These are phyloP conservation scores for Saccharomycopsis malanga DNA, from an alignment of 805 yeast genomes.

Conservation along the genomic window DNA sequence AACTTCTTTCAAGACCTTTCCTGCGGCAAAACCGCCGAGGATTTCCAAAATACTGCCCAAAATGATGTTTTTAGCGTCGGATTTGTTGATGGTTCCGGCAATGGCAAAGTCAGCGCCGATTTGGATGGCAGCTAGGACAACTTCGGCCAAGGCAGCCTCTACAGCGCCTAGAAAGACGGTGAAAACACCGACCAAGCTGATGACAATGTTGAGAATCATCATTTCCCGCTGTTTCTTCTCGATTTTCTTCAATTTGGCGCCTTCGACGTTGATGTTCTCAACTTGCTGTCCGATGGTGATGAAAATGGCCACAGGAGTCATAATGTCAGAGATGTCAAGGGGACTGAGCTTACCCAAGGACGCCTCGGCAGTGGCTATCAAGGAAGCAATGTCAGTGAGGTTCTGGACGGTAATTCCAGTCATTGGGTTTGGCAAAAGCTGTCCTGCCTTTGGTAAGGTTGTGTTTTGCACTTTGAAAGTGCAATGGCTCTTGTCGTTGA, in stretches of 20 bases:
- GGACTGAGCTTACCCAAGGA: conserved; percentile 8
- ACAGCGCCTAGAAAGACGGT: conserved; percentile 10
- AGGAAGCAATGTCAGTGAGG: conserved; percentile 9
- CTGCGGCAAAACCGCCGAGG: neutral
- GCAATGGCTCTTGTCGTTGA: conserved; percentile 1
- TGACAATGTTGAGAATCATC: conserved; percentile 14
- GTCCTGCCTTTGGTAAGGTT: conserved; percentile 12
- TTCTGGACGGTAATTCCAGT: conserved; percentile 5
- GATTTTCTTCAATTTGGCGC: conserved; percentile 2
- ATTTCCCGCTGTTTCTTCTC: conserved; percentile 12
- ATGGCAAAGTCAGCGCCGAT: neutral
- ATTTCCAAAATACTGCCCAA: neutral
- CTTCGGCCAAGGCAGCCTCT: conserved; percentile 1
- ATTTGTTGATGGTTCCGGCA: neutral
- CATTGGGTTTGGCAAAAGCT: conserved; percentile 14
- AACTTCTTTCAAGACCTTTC: neutral
- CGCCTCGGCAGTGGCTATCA: conserved; percentile 10
- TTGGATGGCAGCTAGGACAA: neutral
- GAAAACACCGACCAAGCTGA: conserved; percentile 13
- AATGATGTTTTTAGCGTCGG: neutral
- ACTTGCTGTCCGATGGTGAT: conserved; percentile 1
- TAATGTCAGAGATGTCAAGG: conserved; percentile 13
- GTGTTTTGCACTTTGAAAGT: conserved; percentile 6
- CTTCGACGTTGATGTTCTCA: conserved; percentile 12
- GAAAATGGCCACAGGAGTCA: conserved; percentile 14